These are phyloP conservation scores for Orbilia javanica DNA, from an alignment of 2,329 filamentous ascomycete genomes.

Conservation along the genomic window DNA sequence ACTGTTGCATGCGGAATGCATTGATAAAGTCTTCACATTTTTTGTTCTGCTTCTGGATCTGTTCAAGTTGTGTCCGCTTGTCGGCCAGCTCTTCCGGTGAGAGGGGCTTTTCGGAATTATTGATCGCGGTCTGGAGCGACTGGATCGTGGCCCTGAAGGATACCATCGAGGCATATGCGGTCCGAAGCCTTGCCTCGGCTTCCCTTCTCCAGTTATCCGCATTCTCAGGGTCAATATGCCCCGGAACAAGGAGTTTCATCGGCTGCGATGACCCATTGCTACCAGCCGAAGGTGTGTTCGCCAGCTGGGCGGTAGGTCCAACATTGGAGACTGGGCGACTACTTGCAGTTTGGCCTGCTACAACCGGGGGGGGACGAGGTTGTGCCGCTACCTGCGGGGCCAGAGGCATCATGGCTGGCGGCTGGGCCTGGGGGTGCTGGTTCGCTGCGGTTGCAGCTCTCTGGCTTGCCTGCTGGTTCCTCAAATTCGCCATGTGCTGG, in stretches of 20 bases:
- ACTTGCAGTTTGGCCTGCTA: neutral
- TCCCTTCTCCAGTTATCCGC: slow-evolving; percentile 56
- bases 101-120: slow-evolving; percentile 48
- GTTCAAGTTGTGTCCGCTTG: slow-evolving; percentile 40
- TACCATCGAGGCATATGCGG: slow-evolving; percentile 56
- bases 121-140: slow-evolving; percentile 37
- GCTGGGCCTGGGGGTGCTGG: slow-evolving; percentile 16
- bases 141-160: slow-evolving; percentile 43
- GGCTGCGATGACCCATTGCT: slow-evolving; percentile 36
- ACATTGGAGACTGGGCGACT: slow-evolving; percentile 17
- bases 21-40: slow-evolving; percentile 57
- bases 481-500: slow-evolving; percentile 50
- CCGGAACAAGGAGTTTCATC: slow-evolving; percentile 54
- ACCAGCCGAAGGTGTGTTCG: neutral
- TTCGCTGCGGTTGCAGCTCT: slow-evolving; percentile 31
- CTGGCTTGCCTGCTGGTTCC: slow-evolving; percentile 51
- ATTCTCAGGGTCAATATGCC: slow-evolving; percentile 56
- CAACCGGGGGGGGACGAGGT: slow-evolving; percentile 16
- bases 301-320: slow-evolving; percentile 1
- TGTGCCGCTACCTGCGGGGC: slow-evolving; percentile 18
- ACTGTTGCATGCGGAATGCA: slow-evolving; percentile 53
- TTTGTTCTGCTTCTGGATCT: slow-evolving; percentile 55
- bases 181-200: slow-evolving; percentile 51
- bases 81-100: slow-evolving; percentile 34
- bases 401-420: slow-evolving; percentile 4